These are phyloP conservation scores for Streptanthus diversifolius DNA, from an alignment of 345 rosid genomes.

Conservation along the genomic window DNA sequence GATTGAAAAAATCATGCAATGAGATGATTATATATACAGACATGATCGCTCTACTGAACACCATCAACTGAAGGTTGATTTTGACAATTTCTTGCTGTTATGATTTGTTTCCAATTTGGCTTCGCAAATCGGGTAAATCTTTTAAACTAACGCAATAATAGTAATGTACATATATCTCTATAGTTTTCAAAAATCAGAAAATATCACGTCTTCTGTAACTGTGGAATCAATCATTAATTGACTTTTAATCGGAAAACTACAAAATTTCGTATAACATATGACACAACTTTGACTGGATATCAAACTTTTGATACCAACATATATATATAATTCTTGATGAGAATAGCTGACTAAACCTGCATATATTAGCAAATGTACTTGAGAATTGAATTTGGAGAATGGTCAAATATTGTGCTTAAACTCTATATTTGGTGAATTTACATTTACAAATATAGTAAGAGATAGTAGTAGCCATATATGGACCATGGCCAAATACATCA, in stretches of 20 bases:
- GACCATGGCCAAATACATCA: conserved; percentile 1
- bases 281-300: neutral
- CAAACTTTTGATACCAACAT: no score
- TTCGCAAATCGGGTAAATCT: neutral
- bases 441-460: neutral
- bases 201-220: neutral
- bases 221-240: neutral
- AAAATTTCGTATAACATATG: neutral
- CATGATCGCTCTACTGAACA: neutral
- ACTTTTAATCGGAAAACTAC: neutral
- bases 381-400: no score
- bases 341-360: neutral
- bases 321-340: neutral
- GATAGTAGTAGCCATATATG: neutral
- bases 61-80: neutral
- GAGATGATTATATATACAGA: neutral
- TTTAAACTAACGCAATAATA: neutral
- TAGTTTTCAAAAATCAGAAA: neutral
- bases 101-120: neutral
- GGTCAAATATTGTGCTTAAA: no score
- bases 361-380: no score
- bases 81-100: neutral
- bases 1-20: neutral
- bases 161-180: neutral
- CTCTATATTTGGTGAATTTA: conserved; percentile 6